phyloP scores from a whole-genome alignment of 1,284 basidiomycete species.

The Heterobasidion annosum region DNA sequence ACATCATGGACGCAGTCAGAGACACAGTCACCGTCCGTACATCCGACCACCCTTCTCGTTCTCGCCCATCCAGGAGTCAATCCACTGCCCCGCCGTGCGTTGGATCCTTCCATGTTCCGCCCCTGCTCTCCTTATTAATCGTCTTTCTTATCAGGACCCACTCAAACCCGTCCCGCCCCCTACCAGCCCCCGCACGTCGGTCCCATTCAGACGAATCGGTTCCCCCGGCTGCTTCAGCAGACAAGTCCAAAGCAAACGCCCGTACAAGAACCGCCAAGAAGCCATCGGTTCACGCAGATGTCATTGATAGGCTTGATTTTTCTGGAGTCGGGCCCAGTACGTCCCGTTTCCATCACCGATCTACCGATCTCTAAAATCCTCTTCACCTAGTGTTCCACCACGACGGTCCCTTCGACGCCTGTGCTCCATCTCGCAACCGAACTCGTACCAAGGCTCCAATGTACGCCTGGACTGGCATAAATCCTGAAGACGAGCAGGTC shows the following conservation, averaged over 20 bases:
- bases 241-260: conserved; percentile 45
- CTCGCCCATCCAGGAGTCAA: conserved; percentile 36
- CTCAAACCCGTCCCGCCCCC: conserved; percentile 10
- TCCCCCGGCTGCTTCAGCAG: conserved; percentile 25
- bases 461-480: conserved; percentile 58
- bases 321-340: conserved; percentile 67
- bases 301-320: conserved; percentile 58
- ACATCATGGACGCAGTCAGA: conserved; percentile 52
- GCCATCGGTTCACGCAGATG: conserved; percentile 59
- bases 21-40: conserved; percentile 46
- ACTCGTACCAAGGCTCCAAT: conserved; percentile 72
- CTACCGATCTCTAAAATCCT: conserved; percentile 4
- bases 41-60: conserved; percentile 27
- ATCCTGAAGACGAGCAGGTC: conserved; percentile 30
- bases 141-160: conserved; percentile 11
- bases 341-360: conserved; percentile 20
- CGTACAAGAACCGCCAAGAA: conserved; percentile 48
- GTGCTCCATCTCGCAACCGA: conserved; percentile 77
- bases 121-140: conserved; percentile 1
- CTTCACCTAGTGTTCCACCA: conserved; percentile 68
- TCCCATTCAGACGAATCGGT: conserved; percentile 66
- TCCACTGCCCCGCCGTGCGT: conserved; percentile 31
- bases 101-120: background rate
- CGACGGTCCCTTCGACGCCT: conserved; percentile 83
- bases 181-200: conserved; percentile 36